A percentile compares a stretch with the other conserved stretches of the same genome.
Evolutionary conservation across 495 filamentous ascomycete genomes (phyloP).

Genomic region (Aspergillus egyptiacus): DNA sequence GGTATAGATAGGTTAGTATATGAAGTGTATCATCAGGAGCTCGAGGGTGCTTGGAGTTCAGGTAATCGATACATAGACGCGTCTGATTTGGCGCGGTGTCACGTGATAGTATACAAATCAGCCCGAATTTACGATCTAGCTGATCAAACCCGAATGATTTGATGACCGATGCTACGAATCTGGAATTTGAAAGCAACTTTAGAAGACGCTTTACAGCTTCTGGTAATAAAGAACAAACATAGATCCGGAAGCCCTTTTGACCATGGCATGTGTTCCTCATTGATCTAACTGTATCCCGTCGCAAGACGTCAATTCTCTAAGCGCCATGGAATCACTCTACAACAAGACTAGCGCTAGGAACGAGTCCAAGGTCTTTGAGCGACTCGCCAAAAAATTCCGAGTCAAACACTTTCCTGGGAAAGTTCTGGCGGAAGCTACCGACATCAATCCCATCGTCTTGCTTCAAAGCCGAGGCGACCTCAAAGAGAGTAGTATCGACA

Average conservation of each 20-base stretch:
- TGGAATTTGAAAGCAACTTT: too few species aligned
- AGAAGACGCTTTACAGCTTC: too few species aligned
- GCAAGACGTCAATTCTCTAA: too few species aligned
- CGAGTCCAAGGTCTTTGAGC: slow-evolving; percentile 83
- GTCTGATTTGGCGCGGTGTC: slow-evolving; percentile 33
- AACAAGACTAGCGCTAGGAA: slow-evolving; percentile 82
- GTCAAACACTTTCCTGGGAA: slow-evolving; percentile 79
- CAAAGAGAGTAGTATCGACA: slow-evolving; percentile 84
- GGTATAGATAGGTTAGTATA: slow-evolving; percentile 7
- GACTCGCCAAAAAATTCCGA: slow-evolving; percentile 80
- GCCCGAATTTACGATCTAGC: too few species aligned
- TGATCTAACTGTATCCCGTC: too few species aligned
- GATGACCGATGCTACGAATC: too few species aligned
- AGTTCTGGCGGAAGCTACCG: slow-evolving; percentile 73
- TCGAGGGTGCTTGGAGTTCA: background rate
- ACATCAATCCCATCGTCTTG: slow-evolving; percentile 59
- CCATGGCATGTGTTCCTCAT: too few species aligned
- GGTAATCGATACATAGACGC: slow-evolving; percentile 18
- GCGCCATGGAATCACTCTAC: slow-evolving; percentile 44
- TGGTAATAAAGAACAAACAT: too few species aligned
- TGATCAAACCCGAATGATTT: too few species aligned
- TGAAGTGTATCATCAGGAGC: slow-evolving; percentile 8
- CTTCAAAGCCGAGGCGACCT: slow-evolving; percentile 72
- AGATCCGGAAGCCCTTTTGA: too few species aligned
- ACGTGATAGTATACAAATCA: slow-evolving; percentile 25